Conservation (phyloP, 192 early-diverging fungal species). For the Nowakowskiella sp. region DNA sequence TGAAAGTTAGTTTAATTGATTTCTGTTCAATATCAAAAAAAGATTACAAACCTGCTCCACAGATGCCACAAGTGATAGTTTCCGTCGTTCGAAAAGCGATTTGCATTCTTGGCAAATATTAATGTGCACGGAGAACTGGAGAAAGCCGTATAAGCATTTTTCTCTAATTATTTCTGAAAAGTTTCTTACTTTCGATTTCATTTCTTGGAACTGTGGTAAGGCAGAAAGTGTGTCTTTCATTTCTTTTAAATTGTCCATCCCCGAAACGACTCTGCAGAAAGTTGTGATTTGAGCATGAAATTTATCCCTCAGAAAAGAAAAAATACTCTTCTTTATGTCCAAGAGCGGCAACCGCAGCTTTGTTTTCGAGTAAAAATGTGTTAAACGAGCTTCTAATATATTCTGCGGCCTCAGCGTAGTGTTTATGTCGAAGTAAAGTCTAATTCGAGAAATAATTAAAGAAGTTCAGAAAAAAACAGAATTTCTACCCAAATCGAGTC, state of each 20-base stretch:
- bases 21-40: neutral
- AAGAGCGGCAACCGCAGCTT: slow-evolving; percentile 42
- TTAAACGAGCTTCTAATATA: slow-evolving; percentile 67
- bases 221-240: slow-evolving; percentile 81
- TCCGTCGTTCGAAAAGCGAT: slow-evolving; percentile 59
- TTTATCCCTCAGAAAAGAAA: too few species aligned
- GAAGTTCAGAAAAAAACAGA: neutral
- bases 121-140: slow-evolving; percentile 75
- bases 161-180: neutral
- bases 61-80: slow-evolving; percentile 57
- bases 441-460: neutral
- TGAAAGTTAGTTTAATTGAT: slow-evolving; percentile 10
- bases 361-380: slow-evolving; percentile 72
- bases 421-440: slow-evolving; percentile 64
- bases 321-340: slow-evolving; percentile 11
- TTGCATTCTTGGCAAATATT: slow-evolving; percentile 80
- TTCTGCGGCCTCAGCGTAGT: slow-evolving; percentile 71
- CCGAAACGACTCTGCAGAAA: slow-evolving; percentile 24
- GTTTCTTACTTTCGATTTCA: slow-evolving; percentile 49
- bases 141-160: neutral
- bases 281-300: neutral
- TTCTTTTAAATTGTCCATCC: slow-evolving; percentile 61
- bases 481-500: slow-evolving; percentile 66
- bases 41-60: slow-evolving; percentile 61
- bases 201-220: slow-evolving; percentile 78